Evolutionary conservation across 2,329 filamentous ascomycete genomes (phyloP).

Genomic region (Alternaria ventricosa): DNA sequence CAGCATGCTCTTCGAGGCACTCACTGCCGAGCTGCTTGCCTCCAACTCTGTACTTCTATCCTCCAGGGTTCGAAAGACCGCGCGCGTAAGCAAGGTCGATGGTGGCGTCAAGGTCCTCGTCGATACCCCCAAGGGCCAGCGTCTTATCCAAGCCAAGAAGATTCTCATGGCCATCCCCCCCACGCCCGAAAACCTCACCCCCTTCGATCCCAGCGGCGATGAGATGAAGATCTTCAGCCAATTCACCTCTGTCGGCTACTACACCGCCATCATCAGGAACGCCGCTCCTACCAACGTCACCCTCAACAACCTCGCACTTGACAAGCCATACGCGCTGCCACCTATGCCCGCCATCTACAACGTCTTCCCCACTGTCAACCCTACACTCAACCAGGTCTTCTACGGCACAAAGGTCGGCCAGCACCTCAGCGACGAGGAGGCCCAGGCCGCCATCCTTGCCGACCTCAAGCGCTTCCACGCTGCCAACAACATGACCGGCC

Average conservation of each 20-base stretch:
- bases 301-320: conserved; percentile 34
- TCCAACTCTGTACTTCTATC: conserved; percentile 16
- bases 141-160: conserved; percentile 48
- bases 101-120: conserved; percentile 15
- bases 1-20: conserved; percentile 29
- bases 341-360: conserved; percentile 41
- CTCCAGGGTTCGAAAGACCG: conserved; percentile 37
- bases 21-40: conserved; percentile 12
- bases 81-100: conserved; percentile 6
- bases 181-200: conserved; percentile 39
- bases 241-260: conserved; percentile 50
- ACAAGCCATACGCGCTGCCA: conserved; percentile 39
- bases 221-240: conserved; percentile 49
- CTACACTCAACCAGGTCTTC: conserved; percentile 17
- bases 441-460: conserved; percentile 23
- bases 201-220: conserved; percentile 44
- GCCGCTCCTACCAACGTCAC: conserved; percentile 40
- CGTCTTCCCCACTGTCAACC: conserved; percentile 26
- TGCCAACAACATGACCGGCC: conserved; percentile 4
- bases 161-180: conserved; percentile 54
- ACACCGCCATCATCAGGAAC: conserved; percentile 48
- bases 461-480: conserved; percentile 17
- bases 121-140: conserved; percentile 20
- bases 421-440: conserved; percentile 19
- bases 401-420: conserved; percentile 20